Conservation (phyloP, 2,329 filamentous ascomycete genomes). For the Annulohypoxylon truncatum region DNA sequence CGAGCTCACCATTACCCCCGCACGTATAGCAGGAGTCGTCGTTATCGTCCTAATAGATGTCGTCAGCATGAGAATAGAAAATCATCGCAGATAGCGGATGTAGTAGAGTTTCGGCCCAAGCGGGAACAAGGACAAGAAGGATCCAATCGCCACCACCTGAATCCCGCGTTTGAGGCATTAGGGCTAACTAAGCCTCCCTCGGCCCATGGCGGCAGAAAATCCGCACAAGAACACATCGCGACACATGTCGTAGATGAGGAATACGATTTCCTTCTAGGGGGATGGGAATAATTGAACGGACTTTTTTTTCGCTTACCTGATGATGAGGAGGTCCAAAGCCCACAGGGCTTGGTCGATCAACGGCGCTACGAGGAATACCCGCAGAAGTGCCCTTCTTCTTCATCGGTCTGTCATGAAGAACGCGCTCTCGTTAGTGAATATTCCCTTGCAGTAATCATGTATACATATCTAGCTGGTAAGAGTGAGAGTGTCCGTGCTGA, state of each 20-base stretch:
- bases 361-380: constrained; percentile 73
- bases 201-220: constrained; percentile 25
- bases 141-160: constrained; percentile 42
- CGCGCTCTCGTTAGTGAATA: constrained; percentile 38
- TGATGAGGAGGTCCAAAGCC: constrained; percentile 65
- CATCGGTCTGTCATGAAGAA: constrained; percentile 67
- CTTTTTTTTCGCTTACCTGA: constrained; percentile 60
- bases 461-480: constrained; percentile 13
- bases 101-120: constrained; percentile 52
- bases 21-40: constrained; percentile 92
- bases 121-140: constrained; percentile 46
- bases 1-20: constrained; percentile 82
- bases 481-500: constrained; percentile 29
- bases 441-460: constrained; percentile 15
- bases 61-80: constrained; percentile 52
- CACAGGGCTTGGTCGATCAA: constrained; percentile 72
- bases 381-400: constrained; percentile 80
- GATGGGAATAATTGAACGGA: constrained; percentile 13
- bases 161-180: constrained; percentile 34
- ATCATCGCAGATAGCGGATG: constrained; percentile 46
- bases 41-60: constrained; percentile 71
- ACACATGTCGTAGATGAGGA: constrained; percentile 5
- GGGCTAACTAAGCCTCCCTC: constrained; percentile 38
- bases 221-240: constrained; percentile 22
- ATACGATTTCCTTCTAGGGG: not conserved